These are phyloP conservation scores for Leccinum imitatum DNA, from an alignment of 768 basidiomycete genomes.

Conservation along the genomic window DNA sequence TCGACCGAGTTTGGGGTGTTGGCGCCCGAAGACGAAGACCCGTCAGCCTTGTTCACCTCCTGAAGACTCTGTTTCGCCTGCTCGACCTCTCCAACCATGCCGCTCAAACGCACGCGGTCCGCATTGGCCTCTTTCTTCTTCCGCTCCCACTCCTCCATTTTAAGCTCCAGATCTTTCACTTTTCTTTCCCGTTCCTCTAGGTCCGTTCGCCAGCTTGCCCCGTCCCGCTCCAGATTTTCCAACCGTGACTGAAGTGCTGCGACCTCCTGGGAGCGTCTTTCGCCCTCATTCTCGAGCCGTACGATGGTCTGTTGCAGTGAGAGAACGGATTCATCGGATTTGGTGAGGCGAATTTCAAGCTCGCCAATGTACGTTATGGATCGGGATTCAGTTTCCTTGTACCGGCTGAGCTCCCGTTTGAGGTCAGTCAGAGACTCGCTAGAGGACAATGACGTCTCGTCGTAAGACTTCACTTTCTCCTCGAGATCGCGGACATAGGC, in stretches of 20 bases:
- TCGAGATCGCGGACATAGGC: constrained; percentile 93
- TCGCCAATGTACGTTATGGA: constrained; percentile 81
- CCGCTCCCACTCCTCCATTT: constrained; percentile 76
- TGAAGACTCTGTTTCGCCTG: constrained; percentile 60
- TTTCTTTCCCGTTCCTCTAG: constrained; percentile 80
- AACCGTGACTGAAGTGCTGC: constrained; percentile 69
- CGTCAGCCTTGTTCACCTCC: constrained; percentile 33
- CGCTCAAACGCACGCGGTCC: constrained; percentile 63
- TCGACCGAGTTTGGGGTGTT: constrained; percentile 36
- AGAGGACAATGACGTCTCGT: constrained; percentile 75
- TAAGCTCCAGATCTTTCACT: constrained; percentile 73
- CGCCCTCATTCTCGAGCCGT: constrained; percentile 72
- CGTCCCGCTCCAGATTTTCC: constrained; percentile 66
- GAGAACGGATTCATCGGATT: constrained; percentile 75
- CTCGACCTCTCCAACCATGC: constrained; percentile 68
- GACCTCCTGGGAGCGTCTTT: constrained; percentile 70
- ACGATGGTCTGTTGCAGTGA: constrained; percentile 70
- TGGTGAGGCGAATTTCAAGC: constrained; percentile 76
- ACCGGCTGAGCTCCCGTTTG: constrained; percentile 75
- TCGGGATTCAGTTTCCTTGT: constrained; percentile 72
- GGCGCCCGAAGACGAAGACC: constrained; percentile 31
- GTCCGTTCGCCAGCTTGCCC: constrained; percentile 80
- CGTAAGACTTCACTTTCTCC: constrained; percentile 82
- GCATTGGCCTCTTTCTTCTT: constrained; percentile 68
- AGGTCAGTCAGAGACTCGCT: constrained; percentile 81